Base-by-base conservation (phyloP, 192 early-diverging fungal genomes). In the Gigaspora rosea region DNA sequence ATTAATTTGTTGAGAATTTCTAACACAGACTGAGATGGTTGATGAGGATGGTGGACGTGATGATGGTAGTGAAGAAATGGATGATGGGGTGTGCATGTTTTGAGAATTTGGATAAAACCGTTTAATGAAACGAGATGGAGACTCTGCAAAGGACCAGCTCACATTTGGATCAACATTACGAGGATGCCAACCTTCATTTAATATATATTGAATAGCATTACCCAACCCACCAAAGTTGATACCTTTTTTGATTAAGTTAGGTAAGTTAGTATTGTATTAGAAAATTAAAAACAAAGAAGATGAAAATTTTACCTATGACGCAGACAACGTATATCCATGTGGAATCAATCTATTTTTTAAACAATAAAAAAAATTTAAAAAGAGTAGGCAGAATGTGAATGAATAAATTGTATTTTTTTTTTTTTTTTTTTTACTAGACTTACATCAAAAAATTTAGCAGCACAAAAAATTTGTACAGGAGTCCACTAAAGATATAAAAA, bases 321-420 rank as follows among this genome's bases (percentile, higher is more conserved):
- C 35, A 15, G 9, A 66, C 3, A n/a, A 66, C 0, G 10, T 66
- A 66, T 41, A 66, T 18, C 64, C 64, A 66, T 41, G 16, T 10
- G n/a, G 7, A 10, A 46, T 66, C 64, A 66, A 33, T 66, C 64
- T 66, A 63, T 63, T 12, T 63, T 63, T 33, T 35, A 65, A 65
- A 65, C 13, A 2, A 5, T 13, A 15, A n/a, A 56, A 15, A 56
- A 2, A 52, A 5, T 52, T 13, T 56, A 18, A 56, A 18, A 56
- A 56, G 12, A 56, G 18, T 56, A n/a, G n/a, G n/a, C 12, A 56
- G 4, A 18, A 56, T 56, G 7, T 41, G 3, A 56, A 15, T 4
- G 4, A 56, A 18, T 15, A 56, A 10, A 56, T 2, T 56, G 18
- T 11, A 56, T 56, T 11, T 56, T 3, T 54, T 18, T 54, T 54